These are phyloP conservation scores for Nitzschia palea DNA, from an alignment of 108 stramenopile genomes.

Conservation along the genomic window DNA sequence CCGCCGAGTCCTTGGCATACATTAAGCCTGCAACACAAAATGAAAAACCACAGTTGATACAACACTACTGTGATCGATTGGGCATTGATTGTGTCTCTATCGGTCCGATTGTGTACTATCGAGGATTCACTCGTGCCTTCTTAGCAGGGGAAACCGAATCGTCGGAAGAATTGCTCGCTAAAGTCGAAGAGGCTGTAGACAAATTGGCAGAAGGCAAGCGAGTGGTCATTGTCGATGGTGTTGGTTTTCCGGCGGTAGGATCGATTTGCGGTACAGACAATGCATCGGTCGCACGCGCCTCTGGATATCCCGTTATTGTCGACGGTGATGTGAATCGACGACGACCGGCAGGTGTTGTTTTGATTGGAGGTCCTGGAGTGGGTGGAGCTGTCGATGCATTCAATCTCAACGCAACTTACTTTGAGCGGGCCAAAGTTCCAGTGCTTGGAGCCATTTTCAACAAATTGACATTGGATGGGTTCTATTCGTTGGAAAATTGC, in stretches of 20 bases:
- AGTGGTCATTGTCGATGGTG: conserved; percentile 94
- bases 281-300: conserved; percentile 79
- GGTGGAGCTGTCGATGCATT: conserved; percentile 96
- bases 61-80: conserved; percentile 75
- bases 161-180: conserved; percentile 64
- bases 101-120: conserved; percentile 95
- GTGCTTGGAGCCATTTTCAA: conserved; percentile 92
- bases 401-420: conserved; percentile 95
- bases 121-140: conserved; percentile 95
- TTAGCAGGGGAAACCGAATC: conserved; percentile 83
- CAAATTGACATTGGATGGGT: conserved; percentile 75
- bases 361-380: conserved; percentile 84
- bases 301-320: conserved; percentile 43
- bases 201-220: conserved; percentile 61
- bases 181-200: conserved; percentile 78
- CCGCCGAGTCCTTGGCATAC: conserved; percentile 80
- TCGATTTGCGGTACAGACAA: conserved; percentile 95
- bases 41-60: conserved; percentile 88
- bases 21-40: conserved; percentile 98
- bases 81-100: conserved; percentile 85
- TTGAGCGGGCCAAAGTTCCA: conserved; percentile 63
- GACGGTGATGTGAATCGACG: background rate
- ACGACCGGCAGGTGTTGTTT: conserved; percentile 54
- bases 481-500: conserved; percentile 85
- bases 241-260: conserved; percentile 97